A percentile compares a stretch with the other conserved stretches of the same genome.
Evolutionary conservation across 2,329 filamentous ascomycete genomes (phyloP).

Genomic region (Pseudogymnoascus verrucosus): DNA sequence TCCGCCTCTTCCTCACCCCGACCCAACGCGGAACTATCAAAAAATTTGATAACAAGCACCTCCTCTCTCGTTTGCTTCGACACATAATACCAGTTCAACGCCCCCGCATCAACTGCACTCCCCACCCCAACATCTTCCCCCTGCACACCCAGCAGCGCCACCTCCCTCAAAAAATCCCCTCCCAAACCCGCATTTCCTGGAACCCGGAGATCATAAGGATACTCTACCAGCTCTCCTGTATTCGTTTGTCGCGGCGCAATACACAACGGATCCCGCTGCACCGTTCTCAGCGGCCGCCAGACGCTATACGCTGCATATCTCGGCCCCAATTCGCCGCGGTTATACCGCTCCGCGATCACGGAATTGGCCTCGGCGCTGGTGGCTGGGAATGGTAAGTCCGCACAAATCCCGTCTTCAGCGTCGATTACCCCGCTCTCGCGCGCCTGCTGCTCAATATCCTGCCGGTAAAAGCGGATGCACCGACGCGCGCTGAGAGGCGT

Average conservation of each 20-base stretch:
- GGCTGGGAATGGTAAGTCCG: not conserved
- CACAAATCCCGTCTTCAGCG: not conserved
- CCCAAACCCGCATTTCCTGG: not conserved
- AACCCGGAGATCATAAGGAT: not conserved
- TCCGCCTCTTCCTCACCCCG: not conserved
- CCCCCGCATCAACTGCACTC: not conserved
- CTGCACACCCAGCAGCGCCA: not conserved
- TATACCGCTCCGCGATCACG: not conserved
- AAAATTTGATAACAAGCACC: constrained; percentile 6
- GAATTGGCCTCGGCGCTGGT: not conserved
- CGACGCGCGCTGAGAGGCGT: not conserved
- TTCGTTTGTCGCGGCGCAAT: not conserved
- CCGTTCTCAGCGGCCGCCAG: not conserved
- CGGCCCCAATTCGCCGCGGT: not conserved
- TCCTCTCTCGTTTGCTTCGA: constrained; percentile 6
- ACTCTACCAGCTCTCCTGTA: not conserved
- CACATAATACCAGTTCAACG: not conserved
- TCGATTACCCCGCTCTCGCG: not conserved
- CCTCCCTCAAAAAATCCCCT: constrained; percentile 8
- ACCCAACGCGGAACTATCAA: constrained; percentile 5
- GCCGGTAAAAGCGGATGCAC: not conserved
- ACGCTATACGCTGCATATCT: not conserved
- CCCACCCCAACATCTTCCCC: not conserved
- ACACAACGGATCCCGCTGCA: not conserved
- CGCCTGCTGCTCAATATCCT: not conserved